Evolutionary conservation across 257 asterid genomes (phyloP).

Genomic region (Solanum medicagineum): DNA sequence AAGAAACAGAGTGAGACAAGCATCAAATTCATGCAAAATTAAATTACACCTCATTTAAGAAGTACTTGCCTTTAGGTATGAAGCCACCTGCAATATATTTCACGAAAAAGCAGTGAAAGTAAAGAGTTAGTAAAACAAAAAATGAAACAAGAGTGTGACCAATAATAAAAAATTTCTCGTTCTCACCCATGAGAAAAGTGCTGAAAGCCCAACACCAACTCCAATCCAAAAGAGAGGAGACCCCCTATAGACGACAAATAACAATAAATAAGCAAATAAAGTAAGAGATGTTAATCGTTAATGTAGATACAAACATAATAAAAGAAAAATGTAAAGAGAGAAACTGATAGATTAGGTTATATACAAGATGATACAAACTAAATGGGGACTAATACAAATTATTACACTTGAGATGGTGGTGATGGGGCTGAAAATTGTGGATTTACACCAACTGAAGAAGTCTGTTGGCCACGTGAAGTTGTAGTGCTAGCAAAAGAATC

Average conservation of each 20-base stretch:
- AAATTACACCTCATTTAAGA: constrained; percentile 2
- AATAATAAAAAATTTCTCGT: constrained; percentile 1
- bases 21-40: neutral
- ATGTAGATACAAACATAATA: neutral
- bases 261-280: neutral
- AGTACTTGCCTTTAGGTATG: constrained; percentile 61
- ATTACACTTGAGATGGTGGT: constrained; percentile 63
- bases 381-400: neutral
- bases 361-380: neutral
- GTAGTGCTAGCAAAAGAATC: constrained; percentile 53
- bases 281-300: neutral
- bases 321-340: neutral
- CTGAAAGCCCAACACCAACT: constrained; percentile 88
- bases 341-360: neutral
- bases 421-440: constrained; percentile 64
- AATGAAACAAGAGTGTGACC: neutral
- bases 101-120: neutral
- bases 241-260: constrained; percentile 36
- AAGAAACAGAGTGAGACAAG: neutral
- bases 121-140: neutral
- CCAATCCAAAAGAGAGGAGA: constrained; percentile 98
- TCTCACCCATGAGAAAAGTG: constrained; percentile 85
- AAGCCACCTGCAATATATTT: constrained; percentile 49
- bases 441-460: constrained; percentile 71
- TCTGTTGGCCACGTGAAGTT: constrained; percentile 49